Evolutionary conservation across 805 yeast species (phyloP).

Genomic region (Komagataella pastoris): DNA sequence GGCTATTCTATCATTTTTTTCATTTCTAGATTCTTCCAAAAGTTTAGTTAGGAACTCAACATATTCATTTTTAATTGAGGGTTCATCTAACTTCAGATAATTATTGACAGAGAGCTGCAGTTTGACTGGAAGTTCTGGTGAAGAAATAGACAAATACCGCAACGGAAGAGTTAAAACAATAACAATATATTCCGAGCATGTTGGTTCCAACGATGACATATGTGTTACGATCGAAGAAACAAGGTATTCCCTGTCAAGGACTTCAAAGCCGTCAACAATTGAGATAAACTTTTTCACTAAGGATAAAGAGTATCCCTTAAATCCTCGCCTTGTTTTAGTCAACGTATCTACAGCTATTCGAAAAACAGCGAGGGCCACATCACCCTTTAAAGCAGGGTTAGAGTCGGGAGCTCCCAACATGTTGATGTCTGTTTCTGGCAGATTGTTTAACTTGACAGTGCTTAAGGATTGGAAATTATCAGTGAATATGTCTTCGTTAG

Average conservation of each 20-base stretch:
- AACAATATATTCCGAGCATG: slow-evolving; percentile 24
- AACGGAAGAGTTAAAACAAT: slow-evolving; percentile 56
- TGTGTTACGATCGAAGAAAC: slow-evolving; percentile 48
- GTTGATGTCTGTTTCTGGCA: slow-evolving; percentile 81
- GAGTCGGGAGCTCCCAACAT: slow-evolving; percentile 79
- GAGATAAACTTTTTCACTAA: slow-evolving; percentile 28
- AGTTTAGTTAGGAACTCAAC: background rate
- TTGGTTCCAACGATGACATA: slow-evolving; percentile 28
- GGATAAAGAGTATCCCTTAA: slow-evolving; percentile 26
- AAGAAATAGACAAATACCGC: slow-evolving; percentile 30
- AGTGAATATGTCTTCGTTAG: slow-evolving; percentile 14
- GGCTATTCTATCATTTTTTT: background rate
- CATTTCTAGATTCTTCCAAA: background rate
- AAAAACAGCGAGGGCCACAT: slow-evolving; percentile 56
- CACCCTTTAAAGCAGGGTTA: slow-evolving; percentile 68
- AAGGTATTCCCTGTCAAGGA: slow-evolving; percentile 56
- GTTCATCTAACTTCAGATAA: slow-evolving; percentile 31
- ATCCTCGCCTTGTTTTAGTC: slow-evolving; percentile 13
- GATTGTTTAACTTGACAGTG: slow-evolving; percentile 37
- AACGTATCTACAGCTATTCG: slow-evolving; percentile 48
- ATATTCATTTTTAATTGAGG: background rate
- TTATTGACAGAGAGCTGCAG: slow-evolving; percentile 63
- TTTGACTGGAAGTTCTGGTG: slow-evolving; percentile 35
- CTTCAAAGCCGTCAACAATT: slow-evolving; percentile 57
- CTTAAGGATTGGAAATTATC: slow-evolving; percentile 12